Percentiles rank a stretch among this genome's conserved stretches.
phyloP scores from a whole-genome alignment of 2,329 filamentous ascomycete species.

The Colletotrichum lini region DNA sequence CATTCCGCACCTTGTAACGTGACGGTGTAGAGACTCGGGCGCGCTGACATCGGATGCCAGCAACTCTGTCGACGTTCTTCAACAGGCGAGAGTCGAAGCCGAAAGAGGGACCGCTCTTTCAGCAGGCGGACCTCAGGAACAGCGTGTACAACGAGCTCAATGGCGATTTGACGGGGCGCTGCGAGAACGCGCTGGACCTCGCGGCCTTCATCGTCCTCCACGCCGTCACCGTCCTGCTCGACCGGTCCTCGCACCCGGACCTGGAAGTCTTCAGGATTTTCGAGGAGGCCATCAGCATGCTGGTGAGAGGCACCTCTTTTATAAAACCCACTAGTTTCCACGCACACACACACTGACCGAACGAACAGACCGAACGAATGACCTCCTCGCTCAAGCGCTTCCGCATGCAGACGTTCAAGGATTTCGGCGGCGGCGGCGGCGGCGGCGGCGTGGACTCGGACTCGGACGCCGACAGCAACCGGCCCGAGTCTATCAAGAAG shows the following conservation, averaged over 20 bases:
- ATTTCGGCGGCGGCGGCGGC: slow-evolving; percentile 47
- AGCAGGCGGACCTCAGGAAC: slow-evolving; percentile 73
- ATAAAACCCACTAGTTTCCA: no score
- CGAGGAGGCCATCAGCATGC: slow-evolving; percentile 75
- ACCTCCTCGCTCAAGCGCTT: slow-evolving; percentile 75
- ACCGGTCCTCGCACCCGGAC: slow-evolving; percentile 71
- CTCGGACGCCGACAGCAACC: slow-evolving; percentile 56
- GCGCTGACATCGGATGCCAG: slow-evolving; percentile 48
- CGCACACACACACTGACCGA: neutral
- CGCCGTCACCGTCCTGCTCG: slow-evolving; percentile 73
- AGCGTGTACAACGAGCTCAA: slow-evolving; percentile 78
- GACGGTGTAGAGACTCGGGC: no score
- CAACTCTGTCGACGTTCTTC: slow-evolving; percentile 69
- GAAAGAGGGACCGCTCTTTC: slow-evolving; percentile 68
- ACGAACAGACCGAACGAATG: slow-evolving; percentile 70
- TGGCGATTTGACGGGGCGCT: slow-evolving; percentile 73
- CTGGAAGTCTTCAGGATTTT: slow-evolving; percentile 76
- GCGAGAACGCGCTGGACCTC: slow-evolving; percentile 73
- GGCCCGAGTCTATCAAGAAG: slow-evolving; percentile 59
- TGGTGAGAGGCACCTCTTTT: slow-evolving; percentile 57
- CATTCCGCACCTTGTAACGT: fast-evolving
- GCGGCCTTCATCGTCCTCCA: slow-evolving; percentile 74
- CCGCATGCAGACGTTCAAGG: slow-evolving; percentile 67
- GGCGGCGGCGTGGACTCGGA: slow-evolving; percentile 51
- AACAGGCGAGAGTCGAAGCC: slow-evolving; percentile 68